Percentiles rank a stretch among this genome's conserved stretches.
phyloP scores from a whole-genome alignment of 106 monocot genomes.

The Dioscorea dumetorum region DNA sequence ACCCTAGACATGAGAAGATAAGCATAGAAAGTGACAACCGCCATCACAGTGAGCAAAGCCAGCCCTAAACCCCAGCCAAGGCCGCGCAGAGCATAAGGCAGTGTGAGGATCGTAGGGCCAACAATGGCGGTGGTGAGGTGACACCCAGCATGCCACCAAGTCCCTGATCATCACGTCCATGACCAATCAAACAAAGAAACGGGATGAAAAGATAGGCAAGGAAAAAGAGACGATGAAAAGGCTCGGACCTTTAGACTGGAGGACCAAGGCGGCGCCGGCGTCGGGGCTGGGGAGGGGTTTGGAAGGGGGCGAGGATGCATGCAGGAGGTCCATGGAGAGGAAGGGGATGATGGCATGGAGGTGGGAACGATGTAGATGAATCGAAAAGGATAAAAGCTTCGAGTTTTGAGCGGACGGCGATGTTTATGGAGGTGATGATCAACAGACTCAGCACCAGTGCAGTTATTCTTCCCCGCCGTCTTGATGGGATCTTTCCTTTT shows the following conservation, averaged over 20 bases:
- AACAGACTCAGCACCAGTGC: no score
- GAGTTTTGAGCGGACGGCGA: neutral
- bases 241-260: conserved; percentile 47
- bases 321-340: no score
- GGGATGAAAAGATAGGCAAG: neutral
- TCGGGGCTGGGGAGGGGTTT: conserved; percentile 8
- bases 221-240: no score
- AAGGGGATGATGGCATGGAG: no score
- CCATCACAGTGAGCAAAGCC: conserved; percentile 27
- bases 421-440: no score
- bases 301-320: no score
- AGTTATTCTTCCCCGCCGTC: no score
- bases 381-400: neutral
- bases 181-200: no score
- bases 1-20: conserved; percentile 74
- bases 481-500: no score
- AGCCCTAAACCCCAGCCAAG: conserved; percentile 72
- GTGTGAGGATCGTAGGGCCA: conserved; percentile 71
- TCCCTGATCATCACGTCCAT: conserved; percentile 26
- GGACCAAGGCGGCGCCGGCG: conserved; percentile 57
- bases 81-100: conserved; percentile 69
- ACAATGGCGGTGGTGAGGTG: conserved; percentile 88
- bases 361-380: neutral
- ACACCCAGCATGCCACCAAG: conserved; percentile 84
- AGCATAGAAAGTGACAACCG: conserved; percentile 61